phyloP scores from a whole-genome alignment of 495 filamentous ascomycete genomes.

The Annulohypoxylon maeteangense region DNA sequence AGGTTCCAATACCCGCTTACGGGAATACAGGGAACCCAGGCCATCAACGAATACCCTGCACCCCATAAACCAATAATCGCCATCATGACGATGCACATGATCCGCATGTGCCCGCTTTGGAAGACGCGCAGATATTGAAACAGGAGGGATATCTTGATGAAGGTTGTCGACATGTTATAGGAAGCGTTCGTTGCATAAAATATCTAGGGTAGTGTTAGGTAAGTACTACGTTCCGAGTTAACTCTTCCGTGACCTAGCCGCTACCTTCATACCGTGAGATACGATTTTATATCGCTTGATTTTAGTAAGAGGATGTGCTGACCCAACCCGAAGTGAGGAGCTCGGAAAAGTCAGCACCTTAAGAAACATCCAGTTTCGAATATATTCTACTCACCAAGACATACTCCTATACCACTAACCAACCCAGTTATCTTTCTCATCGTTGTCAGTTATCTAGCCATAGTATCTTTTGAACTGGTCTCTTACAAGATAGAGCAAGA shows the following conservation, averaged over 20 bases:
- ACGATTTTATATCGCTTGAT: slow-evolving; percentile 7
- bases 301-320: slow-evolving; percentile 19
- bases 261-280: slow-evolving; percentile 24
- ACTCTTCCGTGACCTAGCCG: no score
- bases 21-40: slow-evolving; percentile 41
- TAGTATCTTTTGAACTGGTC: background rate
- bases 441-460: background rate
- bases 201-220: slow-evolving; percentile 3
- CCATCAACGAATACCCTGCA: slow-evolving; percentile 33
- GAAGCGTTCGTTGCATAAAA: slow-evolving; percentile 43
- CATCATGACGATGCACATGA: slow-evolving; percentile 39
- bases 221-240: background rate
- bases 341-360: slow-evolving; percentile 2
- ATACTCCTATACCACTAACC: slow-evolving; percentile 39
- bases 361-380: background rate
- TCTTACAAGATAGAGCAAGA: slow-evolving; percentile 47
- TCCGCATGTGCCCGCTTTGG: slow-evolving; percentile 34
- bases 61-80: slow-evolving; percentile 43
- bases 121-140: slow-evolving; percentile 49
- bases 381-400: slow-evolving; percentile 35
- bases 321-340: slow-evolving; percentile 26
- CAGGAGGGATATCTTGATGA: slow-evolving; percentile 49
- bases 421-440: slow-evolving; percentile 38
- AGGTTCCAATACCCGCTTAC: slow-evolving; percentile 45
- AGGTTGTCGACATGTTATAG: slow-evolving; percentile 40